These are phyloP conservation scores for Cicer judaicum DNA, from an alignment of 306 rosid genomes.

Conservation along the genomic window DNA sequence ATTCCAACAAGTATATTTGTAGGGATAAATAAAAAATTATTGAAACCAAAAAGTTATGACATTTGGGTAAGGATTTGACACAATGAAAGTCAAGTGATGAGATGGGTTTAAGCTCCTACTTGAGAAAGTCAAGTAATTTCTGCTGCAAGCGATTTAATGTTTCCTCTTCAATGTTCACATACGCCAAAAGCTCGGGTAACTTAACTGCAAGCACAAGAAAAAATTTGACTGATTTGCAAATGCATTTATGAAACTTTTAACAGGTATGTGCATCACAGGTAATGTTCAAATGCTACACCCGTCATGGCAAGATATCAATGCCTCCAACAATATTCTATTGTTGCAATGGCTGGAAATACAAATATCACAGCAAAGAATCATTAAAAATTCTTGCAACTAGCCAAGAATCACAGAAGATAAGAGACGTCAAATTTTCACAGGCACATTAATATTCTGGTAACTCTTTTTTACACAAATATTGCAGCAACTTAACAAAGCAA, in stretches of 20 bases:
- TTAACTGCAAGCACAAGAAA: conserved; percentile 78
- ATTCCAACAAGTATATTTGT: too few relatives aligned
- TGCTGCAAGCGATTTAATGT: conserved; percentile 73
- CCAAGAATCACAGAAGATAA: conserved; percentile 22
- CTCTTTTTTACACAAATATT: conserved; percentile 44
- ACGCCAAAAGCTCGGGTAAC: conserved; percentile 90
- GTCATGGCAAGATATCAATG: conserved; percentile 23
- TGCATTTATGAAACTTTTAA: conserved; percentile 14
- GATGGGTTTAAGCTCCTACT: conserved; percentile 52
- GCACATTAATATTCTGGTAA: conserved; percentile 70
- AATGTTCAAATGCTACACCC: conserved; percentile 30
- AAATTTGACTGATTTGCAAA: conserved; percentile 19
- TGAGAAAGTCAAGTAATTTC: conserved; percentile 77
- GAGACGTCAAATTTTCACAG: conserved; percentile 33
- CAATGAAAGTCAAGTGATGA: conserved; percentile 23
- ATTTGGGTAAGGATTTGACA: conserved; percentile 9
- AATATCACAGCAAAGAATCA: conserved; percentile 12
- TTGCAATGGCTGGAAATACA: conserved; percentile 17
- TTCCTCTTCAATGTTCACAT: conserved; percentile 93
- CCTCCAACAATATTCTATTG: not conserved
- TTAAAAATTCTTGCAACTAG: conserved; percentile 28
- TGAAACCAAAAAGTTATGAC: not conserved
- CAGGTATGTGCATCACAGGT: conserved; percentile 41
- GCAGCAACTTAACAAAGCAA: conserved; percentile 68
- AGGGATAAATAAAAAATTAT: too few relatives aligned